phyloP scores from a whole-genome alignment of 495 filamentous ascomycete genomes.

The Xylaria grammica region DNA sequence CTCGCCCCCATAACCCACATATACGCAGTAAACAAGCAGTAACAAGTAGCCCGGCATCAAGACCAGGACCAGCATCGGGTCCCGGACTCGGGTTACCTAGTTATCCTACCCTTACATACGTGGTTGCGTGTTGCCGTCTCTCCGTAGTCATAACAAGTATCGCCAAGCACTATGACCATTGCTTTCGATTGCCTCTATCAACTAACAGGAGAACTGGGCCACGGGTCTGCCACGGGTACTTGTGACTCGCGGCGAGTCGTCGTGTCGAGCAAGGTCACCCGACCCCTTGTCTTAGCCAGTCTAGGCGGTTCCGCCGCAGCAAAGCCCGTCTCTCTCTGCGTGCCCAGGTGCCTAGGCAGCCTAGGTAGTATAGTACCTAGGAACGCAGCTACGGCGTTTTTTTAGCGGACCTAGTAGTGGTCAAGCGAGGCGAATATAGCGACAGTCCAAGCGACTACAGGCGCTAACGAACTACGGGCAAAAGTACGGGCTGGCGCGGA shows the following conservation, averaged over 20 bases:
- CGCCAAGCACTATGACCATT: not conserved
- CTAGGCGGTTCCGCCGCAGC: conserved; percentile 18
- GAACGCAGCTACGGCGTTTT: conserved; percentile 3
- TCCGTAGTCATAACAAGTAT: not conserved
- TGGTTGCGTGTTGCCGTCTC: conserved; percentile 8
- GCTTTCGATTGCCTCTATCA: not conserved
- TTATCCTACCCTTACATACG: conserved; percentile 8
- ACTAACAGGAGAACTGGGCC: not conserved
- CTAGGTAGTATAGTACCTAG: not conserved
- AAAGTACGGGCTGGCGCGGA: too few species aligned
- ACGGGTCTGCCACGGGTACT: conserved; percentile 5
- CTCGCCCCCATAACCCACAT: conserved; percentile 16
- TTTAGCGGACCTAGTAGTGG: conserved; percentile 1
- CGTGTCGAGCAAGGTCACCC: conserved; percentile 23
- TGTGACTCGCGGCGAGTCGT: conserved; percentile 9
- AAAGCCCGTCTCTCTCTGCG: conserved; percentile 9
- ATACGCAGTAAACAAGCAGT: conserved; percentile 7
- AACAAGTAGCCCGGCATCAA: not conserved
- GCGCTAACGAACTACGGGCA: conserved; percentile 9
- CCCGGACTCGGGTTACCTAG: conserved; percentile 12
- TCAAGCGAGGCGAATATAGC: conserved; percentile 15
- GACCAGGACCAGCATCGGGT: not conserved
- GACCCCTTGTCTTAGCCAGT: conserved; percentile 18
- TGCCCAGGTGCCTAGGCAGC: conserved; percentile 4
- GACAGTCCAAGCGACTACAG: conserved; percentile 8